Percentiles rank a stretch among this genome's conserved stretches.
Conservation (phyloP, 768 basidiomycete genomes). For the Gymnopilus dilepis region DNA sequence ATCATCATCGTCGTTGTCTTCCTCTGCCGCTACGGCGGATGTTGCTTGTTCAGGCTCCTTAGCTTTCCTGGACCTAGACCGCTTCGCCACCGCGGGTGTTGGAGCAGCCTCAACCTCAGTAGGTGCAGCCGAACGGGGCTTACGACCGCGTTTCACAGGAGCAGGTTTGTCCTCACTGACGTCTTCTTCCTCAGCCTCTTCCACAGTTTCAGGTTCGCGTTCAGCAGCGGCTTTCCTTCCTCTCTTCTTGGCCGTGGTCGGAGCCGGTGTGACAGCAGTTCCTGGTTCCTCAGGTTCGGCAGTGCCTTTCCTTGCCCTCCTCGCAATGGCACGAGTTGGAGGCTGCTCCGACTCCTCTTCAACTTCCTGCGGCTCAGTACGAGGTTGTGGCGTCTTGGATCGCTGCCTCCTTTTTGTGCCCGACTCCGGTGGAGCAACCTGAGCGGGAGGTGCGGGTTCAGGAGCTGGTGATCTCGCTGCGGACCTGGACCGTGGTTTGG, state of each 20-base stretch:
- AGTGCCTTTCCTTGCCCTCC: constrained; percentile 32
- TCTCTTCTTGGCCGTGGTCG: constrained; percentile 18
- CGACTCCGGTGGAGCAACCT: neutral
- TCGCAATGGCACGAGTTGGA: constrained; percentile 17
- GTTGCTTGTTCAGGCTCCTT: constrained; percentile 12
- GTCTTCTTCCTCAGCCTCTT: constrained; percentile 13
- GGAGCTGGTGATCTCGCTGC: constrained; percentile 11
- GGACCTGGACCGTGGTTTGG: constrained; percentile 15
- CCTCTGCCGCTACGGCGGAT: neutral
- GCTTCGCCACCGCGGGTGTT: constrained; percentile 20
- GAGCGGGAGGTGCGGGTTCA: constrained; percentile 8
- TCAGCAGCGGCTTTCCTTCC: constrained; percentile 26
- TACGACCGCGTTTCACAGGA: constrained; percentile 29
- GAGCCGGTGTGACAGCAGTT: neutral
- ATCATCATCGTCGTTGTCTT: constrained; percentile 10
- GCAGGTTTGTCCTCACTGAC: constrained; percentile 27
- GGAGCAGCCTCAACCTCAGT: constrained; percentile 17
- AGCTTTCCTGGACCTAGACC: constrained; percentile 23
- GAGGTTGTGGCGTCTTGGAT: constrained; percentile 26
- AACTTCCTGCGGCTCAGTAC: neutral
- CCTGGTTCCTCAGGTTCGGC: constrained; percentile 29
- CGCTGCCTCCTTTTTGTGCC: constrained; percentile 7
- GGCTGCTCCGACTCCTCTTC: constrained; percentile 9
- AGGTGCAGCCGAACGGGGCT: constrained; percentile 19
- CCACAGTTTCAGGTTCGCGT: constrained; percentile 10